Base-by-base conservation (phyloP, 2,329 filamentous ascomycete genomes). In the Malbranchea zuffiana region DNA sequence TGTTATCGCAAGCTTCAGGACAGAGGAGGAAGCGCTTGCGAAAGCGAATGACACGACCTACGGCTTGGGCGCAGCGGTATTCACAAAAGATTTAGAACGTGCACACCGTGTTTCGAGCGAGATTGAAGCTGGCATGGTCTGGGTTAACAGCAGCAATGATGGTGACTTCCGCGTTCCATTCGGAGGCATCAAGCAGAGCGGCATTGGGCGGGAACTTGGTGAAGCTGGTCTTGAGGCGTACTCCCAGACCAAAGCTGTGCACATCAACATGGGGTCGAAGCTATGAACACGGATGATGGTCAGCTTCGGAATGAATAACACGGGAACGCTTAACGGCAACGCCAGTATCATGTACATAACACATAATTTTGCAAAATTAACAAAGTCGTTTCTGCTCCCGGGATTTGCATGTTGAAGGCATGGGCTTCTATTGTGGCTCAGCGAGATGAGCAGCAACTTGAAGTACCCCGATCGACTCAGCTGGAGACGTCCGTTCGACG, bases 41-140 rank as follows among this genome's bases (percentile, higher is more conserved):
- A 63, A 66, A 18, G 74, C 74, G 12, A 78, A 78, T 48, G 69
- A 78, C 49, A 68, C 66, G 1, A 69, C 62, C 2, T 74, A 74
- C 46, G 71, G 71, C 10, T 59, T 75, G 1, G 69, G 68, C 17
- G 62, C 62, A 11, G 67, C 70, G 0, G 64, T 80, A 2, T 79
- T 78, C 52, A 80, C 73, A 0, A 63, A 72, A 47, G 71, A 82
- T 51, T 72, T 82, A 48, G 71, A 72, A 48, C 71, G 70, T 46
- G 78, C 75, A 3, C 69, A 74, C 50, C 64, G 70, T 1, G 57
- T 74, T 2, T 62, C 67, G 2, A 59, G 65, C 2, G 62, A 66
- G 31, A 63, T 83, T 30, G 75, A 82, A 54, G 70, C 74, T 8
- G 79, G 79, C 19, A 80, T 80, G 69, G 77, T 82, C 3, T 80